A percentile compares a stretch with the other conserved stretches of the same genome.
Evolutionary conservation across 805 yeast species (phyloP).

Genomic region (Blastobotrys mokoenaii): DNA sequence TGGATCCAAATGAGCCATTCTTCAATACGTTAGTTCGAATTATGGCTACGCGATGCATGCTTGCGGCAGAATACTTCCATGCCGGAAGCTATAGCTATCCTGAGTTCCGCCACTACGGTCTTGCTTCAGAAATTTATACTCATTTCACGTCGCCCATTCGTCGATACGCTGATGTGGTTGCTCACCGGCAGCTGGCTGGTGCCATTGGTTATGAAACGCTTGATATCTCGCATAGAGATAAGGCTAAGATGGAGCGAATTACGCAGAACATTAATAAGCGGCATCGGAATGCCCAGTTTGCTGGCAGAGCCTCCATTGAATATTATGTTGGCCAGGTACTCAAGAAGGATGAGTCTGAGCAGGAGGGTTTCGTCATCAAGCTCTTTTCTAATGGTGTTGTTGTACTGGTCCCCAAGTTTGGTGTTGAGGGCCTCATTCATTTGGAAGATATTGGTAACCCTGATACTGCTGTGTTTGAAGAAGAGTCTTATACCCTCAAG

Average conservation of each 20-base stretch:
- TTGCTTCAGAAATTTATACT: constrained; percentile 94
- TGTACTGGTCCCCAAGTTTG: constrained; percentile 89
- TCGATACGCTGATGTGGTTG: constrained; percentile 95
- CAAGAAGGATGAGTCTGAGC: constrained; percentile 70
- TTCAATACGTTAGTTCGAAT: constrained; percentile 90
- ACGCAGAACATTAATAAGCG: constrained; percentile 85
- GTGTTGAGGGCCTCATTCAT: constrained; percentile 88
- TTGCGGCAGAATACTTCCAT: constrained; percentile 96
- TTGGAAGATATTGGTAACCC: constrained; percentile 65
- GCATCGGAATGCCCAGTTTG: constrained; percentile 97
- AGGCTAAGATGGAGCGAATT: constrained; percentile 78
- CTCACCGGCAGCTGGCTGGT: constrained; percentile 96
- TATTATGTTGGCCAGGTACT: constrained; percentile 97
- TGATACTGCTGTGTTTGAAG: constrained; percentile 55
- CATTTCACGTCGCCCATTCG: constrained; percentile 98
- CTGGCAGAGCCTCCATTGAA: constrained; percentile 96
- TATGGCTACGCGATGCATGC: constrained; percentile 98
- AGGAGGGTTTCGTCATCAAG: constrained; percentile 85
- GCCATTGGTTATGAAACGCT: constrained; percentile 90
- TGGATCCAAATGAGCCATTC: constrained; percentile 74
- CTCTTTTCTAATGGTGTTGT: constrained; percentile 93
- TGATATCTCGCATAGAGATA: constrained; percentile 77
- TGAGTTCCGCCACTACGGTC: constrained; percentile 92
- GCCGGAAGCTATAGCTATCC: constrained; percentile 84
- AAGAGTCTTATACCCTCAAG: constrained; percentile 62